Conservation (phyloP, 192 early-diverging fungal species). For the Coemansia sp. region DNA sequence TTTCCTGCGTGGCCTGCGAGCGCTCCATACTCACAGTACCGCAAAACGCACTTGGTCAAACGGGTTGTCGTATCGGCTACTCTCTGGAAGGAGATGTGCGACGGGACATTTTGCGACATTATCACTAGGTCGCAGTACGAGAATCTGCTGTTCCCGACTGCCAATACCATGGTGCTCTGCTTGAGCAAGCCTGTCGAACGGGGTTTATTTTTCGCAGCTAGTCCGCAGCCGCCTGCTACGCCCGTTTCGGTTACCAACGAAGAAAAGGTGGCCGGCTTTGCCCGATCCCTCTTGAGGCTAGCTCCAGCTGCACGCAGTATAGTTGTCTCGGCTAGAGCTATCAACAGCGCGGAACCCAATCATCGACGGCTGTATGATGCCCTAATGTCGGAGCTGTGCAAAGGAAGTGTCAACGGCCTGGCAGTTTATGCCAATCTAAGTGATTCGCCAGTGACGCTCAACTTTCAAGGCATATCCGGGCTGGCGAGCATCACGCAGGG, state of each 20-base stretch:
- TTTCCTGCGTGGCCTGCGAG: conserved; percentile 3
- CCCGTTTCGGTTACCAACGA: not conserved
- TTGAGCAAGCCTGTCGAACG: not conserved
- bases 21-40: not conserved
- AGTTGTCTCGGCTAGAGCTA: not conserved
- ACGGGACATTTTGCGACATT: not conserved
- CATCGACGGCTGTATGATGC: not conserved
- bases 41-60: not conserved
- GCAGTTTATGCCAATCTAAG: not conserved
- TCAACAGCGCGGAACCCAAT: not conserved
- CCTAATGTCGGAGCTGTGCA: not conserved
- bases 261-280: not conserved
- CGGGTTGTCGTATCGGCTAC: not conserved
- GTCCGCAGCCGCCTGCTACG: not conserved
- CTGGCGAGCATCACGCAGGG: not conserved
- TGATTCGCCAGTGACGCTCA: not conserved
- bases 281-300: not conserved
- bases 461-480: not conserved
- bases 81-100: conserved; percentile 1
- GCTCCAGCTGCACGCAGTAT: not conserved
- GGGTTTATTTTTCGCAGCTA: not conserved
- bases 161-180: not conserved
- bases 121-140: not conserved
- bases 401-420: not conserved
- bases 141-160: not conserved